phyloP scores from a whole-genome alignment of 2,329 filamentous ascomycete species.

The Talaromyces funiculosus region DNA sequence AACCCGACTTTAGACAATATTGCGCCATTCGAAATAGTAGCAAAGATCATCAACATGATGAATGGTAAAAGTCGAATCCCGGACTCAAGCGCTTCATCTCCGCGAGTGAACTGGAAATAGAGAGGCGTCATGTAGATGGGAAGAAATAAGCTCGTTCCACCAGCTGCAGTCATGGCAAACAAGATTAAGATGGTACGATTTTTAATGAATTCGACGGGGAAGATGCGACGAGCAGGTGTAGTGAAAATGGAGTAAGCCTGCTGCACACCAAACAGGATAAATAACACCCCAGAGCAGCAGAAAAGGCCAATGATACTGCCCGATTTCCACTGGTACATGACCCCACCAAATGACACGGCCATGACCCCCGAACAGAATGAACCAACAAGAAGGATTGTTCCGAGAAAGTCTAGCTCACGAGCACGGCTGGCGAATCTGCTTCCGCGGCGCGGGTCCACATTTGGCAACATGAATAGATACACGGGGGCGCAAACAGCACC shows the following conservation, averaged over 20 bases:
- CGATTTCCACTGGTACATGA: conserved; percentile 44
- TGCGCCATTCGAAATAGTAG: conserved; percentile 18
- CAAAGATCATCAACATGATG: conserved; percentile 18
- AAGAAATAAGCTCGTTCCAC: conserved; percentile 25
- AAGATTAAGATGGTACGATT: conserved; percentile 37
- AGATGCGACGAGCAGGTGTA: conserved; percentile 39
- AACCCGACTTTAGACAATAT: conserved; percentile 19
- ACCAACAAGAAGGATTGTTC: conserved; percentile 39
- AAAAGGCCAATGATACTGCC: conserved; percentile 44
- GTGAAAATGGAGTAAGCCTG: conserved; percentile 43
- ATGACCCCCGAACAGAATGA: conserved; percentile 40
- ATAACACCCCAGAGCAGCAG: conserved; percentile 41
- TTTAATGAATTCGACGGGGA: conserved; percentile 46
- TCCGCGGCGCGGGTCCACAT: conserved; percentile 1
- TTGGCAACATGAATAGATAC: conserved; percentile 9
- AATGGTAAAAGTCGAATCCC: conserved; percentile 26
- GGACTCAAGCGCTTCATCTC: conserved; percentile 30
- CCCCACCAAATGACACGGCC: conserved; percentile 48
- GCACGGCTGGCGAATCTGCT: neutral
- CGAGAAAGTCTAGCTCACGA: conserved; percentile 34
- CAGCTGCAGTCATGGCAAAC: conserved; percentile 24
- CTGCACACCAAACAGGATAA: conserved; percentile 42
- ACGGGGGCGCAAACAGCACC: neutral
- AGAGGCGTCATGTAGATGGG: conserved; percentile 50
- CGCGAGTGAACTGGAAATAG: conserved; percentile 48